Evolutionary conservation across 2,329 filamentous ascomycete genomes (phyloP).

Genomic region (Thielaviopsis ethacetica): DNA sequence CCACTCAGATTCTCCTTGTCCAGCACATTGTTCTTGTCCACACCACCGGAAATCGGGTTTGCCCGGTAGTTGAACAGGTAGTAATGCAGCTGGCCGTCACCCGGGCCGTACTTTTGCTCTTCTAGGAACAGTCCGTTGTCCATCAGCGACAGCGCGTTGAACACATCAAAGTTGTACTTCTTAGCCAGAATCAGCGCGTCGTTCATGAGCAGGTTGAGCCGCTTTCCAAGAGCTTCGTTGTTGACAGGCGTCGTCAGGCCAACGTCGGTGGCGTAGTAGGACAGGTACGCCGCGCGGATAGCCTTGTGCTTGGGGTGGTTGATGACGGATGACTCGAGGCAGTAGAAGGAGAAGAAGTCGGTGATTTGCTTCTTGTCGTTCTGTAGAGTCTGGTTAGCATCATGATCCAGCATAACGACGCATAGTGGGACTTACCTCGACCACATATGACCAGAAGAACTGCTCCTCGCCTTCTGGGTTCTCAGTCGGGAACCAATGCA

Average conservation of each 20-base stretch:
- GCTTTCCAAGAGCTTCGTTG: conserved; percentile 49
- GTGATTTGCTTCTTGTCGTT: conserved; percentile 62
- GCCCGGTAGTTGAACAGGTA: conserved; percentile 97
- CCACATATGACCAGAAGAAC: conserved; percentile 87
- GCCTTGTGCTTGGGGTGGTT: conserved; percentile 60
- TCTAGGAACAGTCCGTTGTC: conserved; percentile 90
- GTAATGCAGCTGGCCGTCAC: conserved; percentile 89
- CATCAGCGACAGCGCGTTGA: conserved; percentile 85
- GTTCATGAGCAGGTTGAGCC: conserved; percentile 64
- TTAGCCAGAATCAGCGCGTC: conserved; percentile 84
- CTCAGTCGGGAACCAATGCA: conserved; percentile 59
- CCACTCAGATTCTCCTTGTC: conserved; percentile 69
- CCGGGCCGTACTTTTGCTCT: conserved; percentile 84
- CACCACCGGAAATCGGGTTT: conserved; percentile 67
- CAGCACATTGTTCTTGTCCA: conserved; percentile 61
- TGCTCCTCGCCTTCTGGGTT: conserved; percentile 57
- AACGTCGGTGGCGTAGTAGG: conserved; percentile 83
- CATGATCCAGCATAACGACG: not conserved
- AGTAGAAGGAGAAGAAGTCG: conserved; percentile 96
- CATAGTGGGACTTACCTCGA: conserved; percentile 41
- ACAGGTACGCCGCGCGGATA: conserved; percentile 84
- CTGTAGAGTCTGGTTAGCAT: conserved; percentile 17
- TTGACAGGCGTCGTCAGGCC: conserved; percentile 45
- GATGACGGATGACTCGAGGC: conserved; percentile 83
- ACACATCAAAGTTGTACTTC: conserved; percentile 74